A percentile compares a stretch with the other conserved stretches of the same genome.
These are phyloP conservation scores for Pulveroboletus frians DNA, from an alignment of 768 basidiomycete species.

Conservation along the genomic window DNA sequence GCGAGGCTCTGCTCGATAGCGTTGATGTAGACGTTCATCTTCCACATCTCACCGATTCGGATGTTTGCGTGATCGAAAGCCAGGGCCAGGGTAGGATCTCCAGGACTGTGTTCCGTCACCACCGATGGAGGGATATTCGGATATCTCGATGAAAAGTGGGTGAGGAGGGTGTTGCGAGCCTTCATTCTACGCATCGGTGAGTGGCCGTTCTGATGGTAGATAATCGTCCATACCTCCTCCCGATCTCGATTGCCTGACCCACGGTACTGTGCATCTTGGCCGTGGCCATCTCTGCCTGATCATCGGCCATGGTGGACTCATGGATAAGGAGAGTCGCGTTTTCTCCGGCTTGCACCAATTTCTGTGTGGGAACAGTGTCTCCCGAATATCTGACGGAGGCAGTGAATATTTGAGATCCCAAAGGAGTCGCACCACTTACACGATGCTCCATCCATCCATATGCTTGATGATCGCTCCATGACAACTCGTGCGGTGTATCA, in stretches of 20 bases:
- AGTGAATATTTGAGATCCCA: neutral
- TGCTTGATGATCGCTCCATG: slow-evolving; percentile 70
- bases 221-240: slow-evolving; percentile 48
- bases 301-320: slow-evolving; percentile 90
- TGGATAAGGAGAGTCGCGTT: slow-evolving; percentile 83
- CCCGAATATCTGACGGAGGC: slow-evolving; percentile 69
- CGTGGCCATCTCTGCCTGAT: slow-evolving; percentile 64
- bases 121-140: slow-evolving; percentile 69
- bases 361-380: slow-evolving; percentile 77
- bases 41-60: slow-evolving; percentile 78
- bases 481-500: slow-evolving; percentile 66
- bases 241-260: slow-evolving; percentile 80
- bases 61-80: slow-evolving; percentile 80
- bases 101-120: slow-evolving; percentile 13
- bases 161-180: slow-evolving; percentile 80
- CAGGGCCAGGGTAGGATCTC: slow-evolving; percentile 53
- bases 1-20: slow-evolving; percentile 60
- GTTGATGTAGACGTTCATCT: slow-evolving; percentile 68
- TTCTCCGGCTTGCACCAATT: slow-evolving; percentile 58
- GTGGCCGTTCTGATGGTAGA: neutral
- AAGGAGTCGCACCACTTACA: slow-evolving; percentile 24
- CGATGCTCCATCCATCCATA: slow-evolving; percentile 47
- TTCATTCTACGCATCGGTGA: slow-evolving; percentile 56
- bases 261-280: slow-evolving; percentile 87
- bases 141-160: slow-evolving; percentile 93